Percentiles rank a stretch among this genome's conserved stretches.
Conservation (phyloP, 2,329 filamentous ascomycete genomes). For the Botrytis hyacinthi region DNA sequence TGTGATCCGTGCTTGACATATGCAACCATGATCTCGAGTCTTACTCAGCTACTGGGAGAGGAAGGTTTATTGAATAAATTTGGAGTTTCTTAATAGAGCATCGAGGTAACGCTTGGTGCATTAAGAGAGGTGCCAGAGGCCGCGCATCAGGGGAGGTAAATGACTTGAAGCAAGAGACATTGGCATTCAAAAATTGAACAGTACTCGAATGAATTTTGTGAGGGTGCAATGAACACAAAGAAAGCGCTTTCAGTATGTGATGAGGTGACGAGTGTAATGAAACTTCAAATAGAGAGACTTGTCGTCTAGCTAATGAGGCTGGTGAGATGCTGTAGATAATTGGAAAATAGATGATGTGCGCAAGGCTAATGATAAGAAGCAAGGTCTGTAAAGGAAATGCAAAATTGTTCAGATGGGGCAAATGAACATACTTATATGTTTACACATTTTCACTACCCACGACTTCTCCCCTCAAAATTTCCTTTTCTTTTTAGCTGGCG, state of each 20-base stretch:
- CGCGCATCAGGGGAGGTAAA: neutral
- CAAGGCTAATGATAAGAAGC: neutral
- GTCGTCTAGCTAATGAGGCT: neutral
- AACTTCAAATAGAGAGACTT: conserved; percentile 4
- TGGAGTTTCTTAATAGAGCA: neutral
- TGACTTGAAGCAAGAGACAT: neutral
- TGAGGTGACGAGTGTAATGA: neutral
- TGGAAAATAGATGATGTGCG: neutral
- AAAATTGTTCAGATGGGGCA: neutral
- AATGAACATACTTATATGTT: conserved; percentile 6
- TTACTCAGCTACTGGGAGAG: neutral
- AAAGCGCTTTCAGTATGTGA: neutral
- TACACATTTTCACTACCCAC: neutral
- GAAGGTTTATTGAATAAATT: neutral
- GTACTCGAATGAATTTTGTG: neutral
- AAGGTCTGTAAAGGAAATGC: neutral
- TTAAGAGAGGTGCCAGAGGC: neutral
- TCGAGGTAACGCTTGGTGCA: neutral
- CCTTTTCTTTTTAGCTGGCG: conserved; percentile 39
- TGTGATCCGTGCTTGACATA: conserved; percentile 14
- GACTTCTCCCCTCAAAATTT: conserved; percentile 34
- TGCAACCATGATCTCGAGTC: neutral
- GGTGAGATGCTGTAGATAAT: no score
- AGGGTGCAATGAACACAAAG: neutral
- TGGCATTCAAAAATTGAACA: neutral